These are phyloP conservation scores for Piper betle DNA, from an alignment of 164 flowering plant genomes.

Conservation along the genomic window DNA sequence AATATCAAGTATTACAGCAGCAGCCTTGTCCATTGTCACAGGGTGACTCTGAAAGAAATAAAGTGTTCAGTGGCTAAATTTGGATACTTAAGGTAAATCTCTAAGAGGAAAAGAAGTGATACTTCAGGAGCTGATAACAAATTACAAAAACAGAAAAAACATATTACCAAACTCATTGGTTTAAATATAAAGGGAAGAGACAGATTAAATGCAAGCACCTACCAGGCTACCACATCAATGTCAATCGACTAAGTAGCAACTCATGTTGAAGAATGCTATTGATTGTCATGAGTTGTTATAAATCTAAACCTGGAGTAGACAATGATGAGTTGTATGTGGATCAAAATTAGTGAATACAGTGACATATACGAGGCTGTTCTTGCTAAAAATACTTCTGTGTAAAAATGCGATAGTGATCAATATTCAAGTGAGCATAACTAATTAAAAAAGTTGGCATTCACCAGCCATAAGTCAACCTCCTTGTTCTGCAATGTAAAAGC, in stretches of 20 bases:
- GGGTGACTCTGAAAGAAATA: slow-evolving; percentile 10
- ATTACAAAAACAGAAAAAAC: neutral
- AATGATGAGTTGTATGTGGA: neutral
- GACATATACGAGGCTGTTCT: neutral
- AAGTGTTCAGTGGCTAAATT: neutral
- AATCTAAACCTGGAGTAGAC: neutral
- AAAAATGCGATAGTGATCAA: too few relatives aligned
- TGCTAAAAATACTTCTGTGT: neutral
- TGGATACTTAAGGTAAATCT: neutral
- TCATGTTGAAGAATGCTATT: too few relatives aligned
- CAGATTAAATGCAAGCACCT: neutral
- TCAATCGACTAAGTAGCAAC: too few relatives aligned
- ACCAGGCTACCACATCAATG: neutral
- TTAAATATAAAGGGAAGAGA: neutral
- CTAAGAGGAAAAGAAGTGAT: neutral
- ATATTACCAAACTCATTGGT: neutral
- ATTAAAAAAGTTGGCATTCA: too few relatives aligned
- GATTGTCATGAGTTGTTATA: too few relatives aligned
- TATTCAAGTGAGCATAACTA: too few relatives aligned
- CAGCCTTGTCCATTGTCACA: slow-evolving; percentile 11
- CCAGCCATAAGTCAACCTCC: neutral
- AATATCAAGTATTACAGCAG: slow-evolving; percentile 21
- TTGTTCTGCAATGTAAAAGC: neutral
- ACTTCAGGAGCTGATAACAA: neutral
- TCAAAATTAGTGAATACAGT: neutral